Conservation (phyloP, 257 asterid genomes). For the Leonotis leonurus region DNA sequence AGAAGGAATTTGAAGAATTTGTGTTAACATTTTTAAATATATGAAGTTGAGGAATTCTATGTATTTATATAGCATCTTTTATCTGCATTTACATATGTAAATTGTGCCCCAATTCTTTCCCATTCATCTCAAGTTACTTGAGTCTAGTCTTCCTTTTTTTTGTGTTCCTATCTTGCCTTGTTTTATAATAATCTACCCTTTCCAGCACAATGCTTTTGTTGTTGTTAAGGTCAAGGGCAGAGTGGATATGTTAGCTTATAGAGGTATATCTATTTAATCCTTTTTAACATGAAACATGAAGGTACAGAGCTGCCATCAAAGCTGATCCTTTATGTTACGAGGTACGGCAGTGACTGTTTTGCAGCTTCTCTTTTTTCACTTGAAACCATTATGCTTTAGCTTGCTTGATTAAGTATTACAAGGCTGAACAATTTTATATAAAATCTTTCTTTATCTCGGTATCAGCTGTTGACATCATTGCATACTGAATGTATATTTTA, state of each 20-base stretch:
- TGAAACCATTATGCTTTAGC: constrained; percentile 5
- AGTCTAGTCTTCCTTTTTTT: too few relatives aligned
- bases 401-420: constrained; percentile 1
- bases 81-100: too few relatives aligned
- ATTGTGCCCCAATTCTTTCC: too few relatives aligned
- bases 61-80: too few relatives aligned
- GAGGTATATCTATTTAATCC: constrained; percentile 19
- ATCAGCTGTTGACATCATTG: constrained; percentile 10
- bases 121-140: too few relatives aligned
- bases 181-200: too few relatives aligned
- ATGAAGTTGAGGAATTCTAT: too few relatives aligned
- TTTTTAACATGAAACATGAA: constrained; percentile 32
- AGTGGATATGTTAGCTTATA: not conserved
- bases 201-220: constrained; percentile 1
- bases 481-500: too few relatives aligned
- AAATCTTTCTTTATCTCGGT: not conserved
- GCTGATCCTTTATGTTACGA: constrained; percentile 98
- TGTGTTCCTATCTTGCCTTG: too few relatives aligned
- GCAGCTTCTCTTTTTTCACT: too few relatives aligned
- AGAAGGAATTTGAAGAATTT: too few relatives aligned
- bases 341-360: constrained; percentile 34
- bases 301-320: constrained; percentile 98
- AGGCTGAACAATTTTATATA: not conserved
- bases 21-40: too few relatives aligned
- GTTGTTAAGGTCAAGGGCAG: constrained; percentile 3